phyloP scores from a whole-genome alignment of 2,329 filamentous ascomycete species.

The Claviceps citrina region DNA sequence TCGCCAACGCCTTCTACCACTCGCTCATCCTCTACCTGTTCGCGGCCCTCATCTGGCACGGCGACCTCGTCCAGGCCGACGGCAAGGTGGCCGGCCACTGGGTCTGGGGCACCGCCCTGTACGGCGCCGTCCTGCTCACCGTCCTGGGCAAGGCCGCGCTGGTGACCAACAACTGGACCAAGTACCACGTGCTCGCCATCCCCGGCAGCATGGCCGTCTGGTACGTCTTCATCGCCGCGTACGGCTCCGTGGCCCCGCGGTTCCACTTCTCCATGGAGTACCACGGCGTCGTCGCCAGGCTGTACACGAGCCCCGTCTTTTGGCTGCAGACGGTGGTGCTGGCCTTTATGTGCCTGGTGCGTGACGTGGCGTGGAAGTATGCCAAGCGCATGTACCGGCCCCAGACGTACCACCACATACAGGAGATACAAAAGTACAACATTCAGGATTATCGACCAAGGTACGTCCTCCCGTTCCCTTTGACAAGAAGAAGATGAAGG shows the following conservation, averaged over 20 bases:
- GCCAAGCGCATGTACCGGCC: slow-evolving; percentile 93
- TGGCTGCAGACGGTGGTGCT: slow-evolving; percentile 80
- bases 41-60: slow-evolving; percentile 64
- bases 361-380: slow-evolving; percentile 96
- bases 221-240: slow-evolving; percentile 78
- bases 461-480: slow-evolving; percentile 29
- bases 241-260: slow-evolving; percentile 73
- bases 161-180: slow-evolving; percentile 96
- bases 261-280: slow-evolving; percentile 72
- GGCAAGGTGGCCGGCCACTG: slow-evolving; percentile 81
- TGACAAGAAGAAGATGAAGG: slow-evolving; percentile 79
- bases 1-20: slow-evolving; percentile 88
- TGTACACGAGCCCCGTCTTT: slow-evolving; percentile 73
- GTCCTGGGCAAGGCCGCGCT: slow-evolving; percentile 89
- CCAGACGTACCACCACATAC: slow-evolving; percentile 92
- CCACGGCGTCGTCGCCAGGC: slow-evolving; percentile 61
- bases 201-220: slow-evolving; percentile 85
- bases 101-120: slow-evolving; percentile 94
- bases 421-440: slow-evolving; percentile 99
- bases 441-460: slow-evolving; percentile 96
- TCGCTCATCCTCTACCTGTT: slow-evolving; percentile 85
- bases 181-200: slow-evolving; percentile 91
- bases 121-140: slow-evolving; percentile 83
- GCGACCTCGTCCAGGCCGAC: slow-evolving; percentile 63
- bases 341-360: slow-evolving; percentile 63